Base-by-base conservation (phyloP, 345 rosid species). In the Hibiscus tridactylites region DNA sequence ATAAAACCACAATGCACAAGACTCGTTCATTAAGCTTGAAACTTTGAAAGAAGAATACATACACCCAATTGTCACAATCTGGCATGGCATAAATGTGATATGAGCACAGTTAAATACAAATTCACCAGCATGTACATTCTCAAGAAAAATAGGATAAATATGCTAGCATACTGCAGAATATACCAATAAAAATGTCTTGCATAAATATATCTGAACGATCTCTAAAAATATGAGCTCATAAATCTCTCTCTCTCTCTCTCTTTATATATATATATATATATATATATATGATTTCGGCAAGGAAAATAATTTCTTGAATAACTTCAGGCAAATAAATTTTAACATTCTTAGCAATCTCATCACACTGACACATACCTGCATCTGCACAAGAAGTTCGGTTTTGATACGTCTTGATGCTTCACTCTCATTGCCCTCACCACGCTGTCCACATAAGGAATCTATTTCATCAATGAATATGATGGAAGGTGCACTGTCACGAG, bases 401-500 rank as follows among this genome's bases (percentile, higher is more conserved):
- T 90, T 90, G 71, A 90, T 88, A 61, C 96, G 89, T 76, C 96
- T 85, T 39, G 96, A 90, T 35, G 96, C 96, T 86, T 90, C 96
- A 81, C 92, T 90, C 75, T 90, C 96, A 70, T 90, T 90, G 71
- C 96, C 91, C 78, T 90, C 96, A 35, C 96, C 96, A 61, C 96
- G 88, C 73, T 81, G 85, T 35, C 96, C 96, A 78, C 96, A 88
- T 42, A 90, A 78, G 65, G 96, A 88, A 80, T 90, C 96, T 77
- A 90, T 90, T 81, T 90, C 96, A 82, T 90, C 96, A 60, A 90
- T 11, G 71, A 90, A 90, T 61, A 90, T 90, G 65, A 90, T 90
- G 47, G 96, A 88, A 2, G 96, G 96, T 53, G 91, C 85, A 85
- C 90, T 86, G 71, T 88, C 92, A 57, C 92, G 91, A 66, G 96